Base-by-base conservation (phyloP, 257 asterid genomes). In the Lavandula angustifolia region DNA sequence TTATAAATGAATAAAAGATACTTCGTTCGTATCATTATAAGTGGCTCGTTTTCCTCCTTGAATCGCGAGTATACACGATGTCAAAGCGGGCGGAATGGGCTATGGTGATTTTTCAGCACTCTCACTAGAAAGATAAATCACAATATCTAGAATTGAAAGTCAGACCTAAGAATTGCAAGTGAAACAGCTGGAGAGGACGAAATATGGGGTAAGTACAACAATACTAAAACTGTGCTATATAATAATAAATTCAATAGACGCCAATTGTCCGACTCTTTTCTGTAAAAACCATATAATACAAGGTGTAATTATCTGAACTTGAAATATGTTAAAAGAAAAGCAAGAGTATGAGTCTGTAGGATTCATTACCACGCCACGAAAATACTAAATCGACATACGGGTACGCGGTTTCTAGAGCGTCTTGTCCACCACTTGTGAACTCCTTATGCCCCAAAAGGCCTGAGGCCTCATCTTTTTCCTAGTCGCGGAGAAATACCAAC, bases 401-500 rank as follows among this genome's bases (percentile, higher is more conserved):
- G 18, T 10, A 13, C 62, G n/a, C 74, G 10, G 55, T 37, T 46
- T 60, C 77, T 73, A 79, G 71, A 61, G 79, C 13, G 77, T 57
- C 58, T 80, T 84, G 12, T 91, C 98, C 44, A 78, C 79, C 58
- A 91, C 84, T 75, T 91, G 96, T 5, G 98, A 86, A 76, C 94
- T 86, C 78, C 96, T 74, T 62, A 91, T 77, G 49, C 96, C 98
- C 98, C 98, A 91, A 75, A 91, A 91, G 22, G 95, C 90, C 61
- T 66, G 81, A 10, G 98, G 98, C 74, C 73, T 80, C 82, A 87
- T 49, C 66, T 75, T 85, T 72, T 71, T 84, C 69, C 72, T 79
- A 40, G 88, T 76, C 27, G 98, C 84, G 4, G 96, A 82, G 52
- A 89, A 92, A 57, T 84, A 84, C 98, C 96, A 92, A 52, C 98